These are phyloP conservation scores for Heterobasidion occidentale DNA, from an alignment of 1,284 basidiomycete genomes.

Conservation along the genomic window DNA sequence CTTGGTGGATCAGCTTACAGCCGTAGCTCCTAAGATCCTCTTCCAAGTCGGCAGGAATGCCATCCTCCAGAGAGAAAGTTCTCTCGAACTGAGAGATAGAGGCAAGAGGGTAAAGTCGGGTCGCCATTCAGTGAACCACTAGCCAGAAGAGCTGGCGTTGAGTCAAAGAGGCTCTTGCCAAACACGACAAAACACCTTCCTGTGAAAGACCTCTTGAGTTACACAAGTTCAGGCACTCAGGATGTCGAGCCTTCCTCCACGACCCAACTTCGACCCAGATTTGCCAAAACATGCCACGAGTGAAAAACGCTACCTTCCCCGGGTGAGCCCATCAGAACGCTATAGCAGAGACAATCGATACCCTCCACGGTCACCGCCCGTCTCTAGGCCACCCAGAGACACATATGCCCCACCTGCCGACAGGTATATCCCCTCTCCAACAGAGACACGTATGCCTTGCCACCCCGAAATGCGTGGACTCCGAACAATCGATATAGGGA, in stretches of 20 bases:
- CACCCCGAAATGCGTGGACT: background rate
- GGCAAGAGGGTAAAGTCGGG: constrained; percentile 78
- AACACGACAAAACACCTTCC: background rate
- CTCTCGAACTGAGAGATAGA: constrained; percentile 69
- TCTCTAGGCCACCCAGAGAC: background rate
- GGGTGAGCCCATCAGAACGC: background rate
- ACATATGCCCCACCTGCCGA: background rate
- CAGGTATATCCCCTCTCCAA: background rate
- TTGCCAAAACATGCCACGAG: constrained; percentile 16
- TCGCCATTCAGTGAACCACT: constrained; percentile 29
- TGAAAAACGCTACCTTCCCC: constrained; percentile 6
- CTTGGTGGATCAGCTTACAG: constrained; percentile 92
- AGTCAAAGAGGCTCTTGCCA: background rate
- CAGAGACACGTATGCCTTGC: background rate
- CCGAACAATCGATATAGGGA: background rate
- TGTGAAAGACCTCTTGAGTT: background rate
- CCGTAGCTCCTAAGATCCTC: constrained; percentile 83
- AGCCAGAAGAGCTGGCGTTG: background rate
- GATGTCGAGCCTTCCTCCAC: constrained; percentile 18
- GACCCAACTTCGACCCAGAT: constrained; percentile 23
- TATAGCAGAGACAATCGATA: background rate
- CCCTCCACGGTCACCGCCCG: background rate
- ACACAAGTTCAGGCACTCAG: constrained; percentile 1
- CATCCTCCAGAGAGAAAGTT: constrained; percentile 80
- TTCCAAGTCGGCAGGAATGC: constrained; percentile 74